Evolutionary conservation across 768 basidiomycete species (phyloP).

Genomic region (Cystobasidium ongulense): DNA sequence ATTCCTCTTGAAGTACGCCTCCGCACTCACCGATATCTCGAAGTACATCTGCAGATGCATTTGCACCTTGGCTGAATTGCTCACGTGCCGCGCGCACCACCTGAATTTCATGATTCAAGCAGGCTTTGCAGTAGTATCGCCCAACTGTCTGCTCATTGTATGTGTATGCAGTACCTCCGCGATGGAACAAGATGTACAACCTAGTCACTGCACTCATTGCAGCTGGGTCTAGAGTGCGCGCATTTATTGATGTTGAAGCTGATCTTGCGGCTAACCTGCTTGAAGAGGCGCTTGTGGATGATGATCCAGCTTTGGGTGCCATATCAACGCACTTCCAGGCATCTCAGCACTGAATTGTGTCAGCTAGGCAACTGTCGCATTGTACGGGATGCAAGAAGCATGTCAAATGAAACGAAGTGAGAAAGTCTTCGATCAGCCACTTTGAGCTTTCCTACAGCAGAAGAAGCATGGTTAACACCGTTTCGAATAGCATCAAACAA

Average conservation of each 20-base stretch:
- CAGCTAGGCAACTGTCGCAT: no score
- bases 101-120: conserved; percentile 7
- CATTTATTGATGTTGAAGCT: neutral
- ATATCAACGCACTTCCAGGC: neutral
- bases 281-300: neutral
- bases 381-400: no score
- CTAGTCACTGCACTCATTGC: neutral
- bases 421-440: no score
- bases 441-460: neutral
- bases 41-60: neutral
- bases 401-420: no score
- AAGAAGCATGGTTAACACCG: neutral
- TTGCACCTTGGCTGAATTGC: neutral
- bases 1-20: neutral
- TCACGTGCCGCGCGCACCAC: conserved; percentile 4
- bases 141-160: neutral
- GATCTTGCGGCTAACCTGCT: neutral
- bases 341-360: neutral
- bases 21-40: conserved; percentile 5
- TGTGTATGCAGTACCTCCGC: neutral
- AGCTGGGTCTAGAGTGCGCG: neutral
- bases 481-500: neutral
- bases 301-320: neutral
- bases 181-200: conserved; percentile 9
- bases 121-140: conserved; percentile 27